Evolutionary conservation across 305 asterid genomes (phyloP).

Genomic region (Plantago coronopus): DNA sequence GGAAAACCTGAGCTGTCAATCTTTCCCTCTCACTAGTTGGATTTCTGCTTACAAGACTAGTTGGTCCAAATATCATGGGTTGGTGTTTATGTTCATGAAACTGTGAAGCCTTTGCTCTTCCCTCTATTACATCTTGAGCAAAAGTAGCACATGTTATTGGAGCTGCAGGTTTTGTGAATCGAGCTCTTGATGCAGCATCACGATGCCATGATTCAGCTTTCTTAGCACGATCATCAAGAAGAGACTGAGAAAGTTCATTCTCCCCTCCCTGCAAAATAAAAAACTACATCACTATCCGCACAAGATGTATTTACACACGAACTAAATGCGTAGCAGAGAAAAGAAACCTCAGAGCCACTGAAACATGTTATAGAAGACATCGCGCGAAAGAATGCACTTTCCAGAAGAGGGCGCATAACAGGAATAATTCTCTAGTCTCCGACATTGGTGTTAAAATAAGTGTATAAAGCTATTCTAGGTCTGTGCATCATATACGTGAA

Average conservation of each 20-base stretch:
- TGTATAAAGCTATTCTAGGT: too few relatives aligned
- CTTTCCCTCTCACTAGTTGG: slow-evolving; percentile 87
- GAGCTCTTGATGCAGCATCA: slow-evolving; percentile 68
- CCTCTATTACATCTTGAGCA: slow-evolving; percentile 95
- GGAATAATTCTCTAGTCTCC: too few relatives aligned
- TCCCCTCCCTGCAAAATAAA: slow-evolving; percentile 58
- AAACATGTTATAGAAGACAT: neutral
- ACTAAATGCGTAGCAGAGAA: too few relatives aligned
- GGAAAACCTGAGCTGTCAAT: slow-evolving; percentile 93
- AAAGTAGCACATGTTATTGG: slow-evolving; percentile 98
- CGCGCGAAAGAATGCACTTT: too few relatives aligned
- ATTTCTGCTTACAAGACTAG: slow-evolving; percentile 68
- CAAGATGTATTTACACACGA: neutral
- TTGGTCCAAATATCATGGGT: slow-evolving; percentile 90
- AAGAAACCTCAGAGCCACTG: neutral
- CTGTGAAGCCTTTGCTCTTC: slow-evolving; percentile 73
- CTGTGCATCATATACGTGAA: too few relatives aligned
- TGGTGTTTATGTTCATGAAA: slow-evolving; percentile 86
- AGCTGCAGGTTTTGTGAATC: slow-evolving; percentile 57
- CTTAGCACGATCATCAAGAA: slow-evolving; percentile 73
- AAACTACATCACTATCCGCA: slow-evolving; percentile 13
- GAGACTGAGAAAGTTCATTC: slow-evolving; percentile 46
- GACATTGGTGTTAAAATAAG: too few relatives aligned
- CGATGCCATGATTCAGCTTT: slow-evolving; percentile 96
- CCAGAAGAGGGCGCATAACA: too few relatives aligned